Evolutionary conservation across 257 asterid genomes (phyloP).

Genomic region (Nicotiana paniculata): DNA sequence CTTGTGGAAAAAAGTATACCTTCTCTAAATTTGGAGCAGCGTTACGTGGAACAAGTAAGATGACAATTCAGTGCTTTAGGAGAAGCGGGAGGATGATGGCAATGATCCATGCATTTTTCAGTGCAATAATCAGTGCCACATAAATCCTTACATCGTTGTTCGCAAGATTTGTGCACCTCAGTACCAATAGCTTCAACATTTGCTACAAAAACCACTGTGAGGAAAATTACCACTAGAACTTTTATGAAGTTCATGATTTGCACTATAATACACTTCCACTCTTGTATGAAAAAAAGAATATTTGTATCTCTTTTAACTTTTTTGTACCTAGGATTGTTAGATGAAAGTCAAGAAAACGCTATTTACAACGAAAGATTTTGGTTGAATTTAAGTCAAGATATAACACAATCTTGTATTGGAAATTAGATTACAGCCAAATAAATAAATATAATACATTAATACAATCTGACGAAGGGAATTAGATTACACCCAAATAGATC

Average conservation of each 20-base stretch:
- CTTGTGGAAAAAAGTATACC: neutral
- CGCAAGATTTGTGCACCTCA: neutral
- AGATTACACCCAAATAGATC: too few relatives aligned
- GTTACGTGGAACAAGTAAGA: neutral
- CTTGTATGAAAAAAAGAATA: neutral
- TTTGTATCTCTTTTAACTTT: too few relatives aligned
- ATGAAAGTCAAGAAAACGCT: neutral
- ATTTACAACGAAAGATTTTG: neutral
- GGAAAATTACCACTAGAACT: neutral
- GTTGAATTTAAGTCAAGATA: neutral
- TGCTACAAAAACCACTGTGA: neutral
- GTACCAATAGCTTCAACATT: neutral
- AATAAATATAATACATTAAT: too few relatives aligned
- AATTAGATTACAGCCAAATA: neutral
- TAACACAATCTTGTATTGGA: too few relatives aligned
- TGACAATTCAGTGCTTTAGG: neutral
- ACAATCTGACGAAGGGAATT: neutral
- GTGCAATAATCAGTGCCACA: too few relatives aligned
- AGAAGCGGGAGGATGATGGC: neutral
- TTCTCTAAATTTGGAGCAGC: neutral
- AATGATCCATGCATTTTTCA: neutral
- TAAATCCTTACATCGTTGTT: neutral
- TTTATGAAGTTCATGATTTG: neutral
- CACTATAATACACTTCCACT: neutral
- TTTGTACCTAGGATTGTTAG: neutral